Base-by-base conservation (phyloP, 148 eudicot species). In the Amaranthus cruentus region DNA sequence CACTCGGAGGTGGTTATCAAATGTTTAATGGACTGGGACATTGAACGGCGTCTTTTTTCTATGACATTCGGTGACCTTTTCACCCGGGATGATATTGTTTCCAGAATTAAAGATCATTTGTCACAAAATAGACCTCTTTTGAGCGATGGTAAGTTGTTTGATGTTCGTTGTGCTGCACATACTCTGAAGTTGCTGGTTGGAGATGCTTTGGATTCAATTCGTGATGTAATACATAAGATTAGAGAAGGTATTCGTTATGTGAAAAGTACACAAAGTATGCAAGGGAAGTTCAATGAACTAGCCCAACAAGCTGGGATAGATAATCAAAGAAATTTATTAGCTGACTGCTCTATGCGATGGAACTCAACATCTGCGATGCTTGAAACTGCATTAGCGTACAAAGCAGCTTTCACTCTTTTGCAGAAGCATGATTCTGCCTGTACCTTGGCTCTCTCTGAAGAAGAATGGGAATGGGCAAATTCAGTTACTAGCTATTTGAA, bases 111-210 rank as follows among this genome's bases (percentile, higher is more conserved):
- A 69, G 89, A 88, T 48, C 91, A 91, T 86, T 83, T 91, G 12
- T 87, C 97, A 73, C 97, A 94, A 78, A 94, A 87, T 82, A 90
- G 84, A 75, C 98, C 97, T 62, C 91, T 94, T 71, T 77, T 94
- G 72, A 87, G 81, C 72, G 84, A 76, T 63, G 91, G 97, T 60
- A 86, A 87, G 80, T 64, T 91, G 74, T 94, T 94, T 75, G 98
- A 94, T 70, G 84, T 84, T 66, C 91, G 97, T 42, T 94, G 97
- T 76, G 88, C 90, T 12, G 77, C 85, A 58, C 88, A 86, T 71
- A 78, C 88, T 77, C 71, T 91, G 66, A 90, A 84, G 58, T 85
- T 96, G 68, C 82, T 89, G 69, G 90, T 84, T 80, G 87, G 75
- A 76, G 98, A 91, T 76, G 87, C 88, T 55, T 81, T 87, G 84